Evolutionary conservation across 2,329 filamentous ascomycete species (phyloP).

Genomic region (Sporothrix globosa): DNA sequence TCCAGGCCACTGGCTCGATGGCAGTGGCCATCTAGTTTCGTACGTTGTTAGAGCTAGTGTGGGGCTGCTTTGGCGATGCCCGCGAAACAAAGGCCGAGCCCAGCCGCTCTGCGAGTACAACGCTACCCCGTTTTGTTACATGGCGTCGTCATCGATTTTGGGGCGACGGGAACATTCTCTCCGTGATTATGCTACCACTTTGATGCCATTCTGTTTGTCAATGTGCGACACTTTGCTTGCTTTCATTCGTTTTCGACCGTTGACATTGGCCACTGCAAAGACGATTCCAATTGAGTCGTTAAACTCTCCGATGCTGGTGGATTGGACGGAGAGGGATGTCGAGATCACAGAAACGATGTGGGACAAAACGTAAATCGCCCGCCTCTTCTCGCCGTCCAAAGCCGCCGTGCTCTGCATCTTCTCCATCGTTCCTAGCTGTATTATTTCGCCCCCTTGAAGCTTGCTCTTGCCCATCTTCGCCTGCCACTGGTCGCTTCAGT

Average conservation of each 20-base stretch:
- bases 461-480: neutral
- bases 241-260: neutral
- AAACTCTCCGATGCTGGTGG: neutral
- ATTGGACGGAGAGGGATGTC: neutral
- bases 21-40: neutral
- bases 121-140: constrained; percentile 24
- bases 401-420: neutral
- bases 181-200: neutral
- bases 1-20: neutral
- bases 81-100: constrained; percentile 18
- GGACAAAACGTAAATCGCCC: too few relatives aligned
- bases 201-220: neutral
- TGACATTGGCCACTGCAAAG: neutral
- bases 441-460: neutral
- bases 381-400: neutral
- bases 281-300: neutral
- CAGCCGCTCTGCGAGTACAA: constrained; percentile 13
- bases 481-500: neutral
- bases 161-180: neutral
- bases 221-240: too few relatives aligned
- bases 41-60: neutral
- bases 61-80: neutral
- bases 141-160: constrained; percentile 26
- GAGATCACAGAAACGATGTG: too few relatives aligned
- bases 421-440: neutral